Percentiles rank a stretch among this genome's conserved stretches.
Conservation (phyloP, 345 rosid species). For the Psidium guajava region DNA sequence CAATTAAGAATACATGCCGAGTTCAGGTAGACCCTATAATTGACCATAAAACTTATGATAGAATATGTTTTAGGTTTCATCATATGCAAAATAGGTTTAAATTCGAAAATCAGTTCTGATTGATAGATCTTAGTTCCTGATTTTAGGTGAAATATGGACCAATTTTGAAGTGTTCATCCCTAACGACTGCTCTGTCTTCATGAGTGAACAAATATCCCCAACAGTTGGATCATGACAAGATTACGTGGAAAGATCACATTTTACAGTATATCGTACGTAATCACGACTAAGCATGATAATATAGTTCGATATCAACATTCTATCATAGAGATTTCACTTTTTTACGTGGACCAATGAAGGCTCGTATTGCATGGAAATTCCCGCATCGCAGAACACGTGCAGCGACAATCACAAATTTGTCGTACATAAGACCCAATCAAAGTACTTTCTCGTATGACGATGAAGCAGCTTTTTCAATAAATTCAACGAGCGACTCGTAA, state of each 20-base stretch:
- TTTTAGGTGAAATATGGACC: too few relatives aligned
- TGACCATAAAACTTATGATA: too few relatives aligned
- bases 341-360: background rate
- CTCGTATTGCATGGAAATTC: background rate
- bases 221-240: background rate
- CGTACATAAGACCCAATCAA: background rate
- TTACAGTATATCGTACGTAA: background rate
- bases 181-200: too few relatives aligned
- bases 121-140: rapidly evolving
- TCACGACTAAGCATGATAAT: background rate
- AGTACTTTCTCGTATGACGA: background rate
- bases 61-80: too few relatives aligned
- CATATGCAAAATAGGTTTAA: too few relatives aligned
- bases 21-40: too few relatives aligned
- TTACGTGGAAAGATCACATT: background rate
- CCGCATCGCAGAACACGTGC: background rate
- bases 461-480: background rate
- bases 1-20: too few relatives aligned
- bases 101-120: too few relatives aligned
- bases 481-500: background rate
- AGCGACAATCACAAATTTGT: background rate
- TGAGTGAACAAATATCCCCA: too few relatives aligned
- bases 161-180: too few relatives aligned
- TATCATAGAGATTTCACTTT: background rate
- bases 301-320: background rate